Evolutionary conservation across 2,329 filamentous ascomycete species (phyloP), one percentile per base, ranked within the genome.

Genomic region (Dryadomyces quercivorus): DNA sequence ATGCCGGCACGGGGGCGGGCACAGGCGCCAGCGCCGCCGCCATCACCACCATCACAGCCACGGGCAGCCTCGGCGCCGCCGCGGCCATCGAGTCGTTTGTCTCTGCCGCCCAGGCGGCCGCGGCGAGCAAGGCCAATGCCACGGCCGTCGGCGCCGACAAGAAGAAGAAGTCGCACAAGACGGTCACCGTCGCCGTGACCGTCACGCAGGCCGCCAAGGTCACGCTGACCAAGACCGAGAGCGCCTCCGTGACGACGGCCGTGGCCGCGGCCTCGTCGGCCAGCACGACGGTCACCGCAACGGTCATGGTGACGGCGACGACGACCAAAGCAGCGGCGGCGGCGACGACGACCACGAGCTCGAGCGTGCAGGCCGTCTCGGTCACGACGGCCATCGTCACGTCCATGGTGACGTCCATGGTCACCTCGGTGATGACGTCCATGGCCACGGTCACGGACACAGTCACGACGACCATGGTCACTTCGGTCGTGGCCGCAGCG

Each of bases 131-230:
- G 15, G 3, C 9, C 36, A 34, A 21, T 12, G 21, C 8, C 18
- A 10, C 36, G 5, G 31, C 7, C 18, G n/a, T 13, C 26, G 26
- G 8, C 18, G 21, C 38, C 12, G 5, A 26, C 13, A 31, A 8
- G 21, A 8, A 8, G 12, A 31, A 34, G 40, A 22, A 12, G 10
- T 34, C 5, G 13, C 18, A 46, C 13, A 45, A 44, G 5, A 55
- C 55, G 2, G 53, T 57, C n/a, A 59, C 53, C 1, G 15, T 52
- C 50, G 36, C 50, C 5, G 40, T 51, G 10, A 52, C 42, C 38
- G 38, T 55, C 26, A 55, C 52, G 10, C 40, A 31, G 13, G 38
- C 47, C n/a, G 52, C n/a, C 31, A n/a, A n/a, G 47, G 18, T 20
- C 15, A 36, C 16, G n/a, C n/a, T n/a, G n/a, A 38, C 31, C 48